phyloP scores from a whole-genome alignment of 2,329 filamentous ascomycete species.

The Calonectria ilicicola region DNA sequence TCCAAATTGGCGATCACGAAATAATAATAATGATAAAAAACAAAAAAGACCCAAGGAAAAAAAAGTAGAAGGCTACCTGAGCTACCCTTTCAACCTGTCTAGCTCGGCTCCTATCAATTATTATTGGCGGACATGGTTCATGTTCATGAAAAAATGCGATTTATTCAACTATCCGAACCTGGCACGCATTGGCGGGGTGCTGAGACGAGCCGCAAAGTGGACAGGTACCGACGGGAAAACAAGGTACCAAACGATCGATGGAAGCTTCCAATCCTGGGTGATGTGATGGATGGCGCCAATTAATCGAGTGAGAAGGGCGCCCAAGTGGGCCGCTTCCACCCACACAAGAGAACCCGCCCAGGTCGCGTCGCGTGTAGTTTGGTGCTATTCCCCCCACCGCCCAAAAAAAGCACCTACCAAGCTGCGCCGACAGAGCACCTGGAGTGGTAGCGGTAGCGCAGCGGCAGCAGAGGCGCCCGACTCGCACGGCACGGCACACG shows the following conservation, averaged over 20 bases:
- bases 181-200: slow-evolving; percentile 20
- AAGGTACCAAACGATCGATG: slow-evolving; percentile 1
- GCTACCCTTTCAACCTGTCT: too few relatives aligned
- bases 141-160: neutral
- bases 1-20: neutral
- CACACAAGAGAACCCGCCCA: neutral
- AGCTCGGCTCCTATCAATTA: too few relatives aligned
- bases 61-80: neutral
- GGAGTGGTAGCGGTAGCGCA: neutral
- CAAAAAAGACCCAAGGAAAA: too few relatives aligned
- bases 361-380: slow-evolving; percentile 42
- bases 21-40: neutral
- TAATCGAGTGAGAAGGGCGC: neutral
- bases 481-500: slow-evolving; percentile 19
- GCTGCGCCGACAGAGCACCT: neutral
- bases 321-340: slow-evolving; percentile 10
- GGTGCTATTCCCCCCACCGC: slow-evolving; percentile 29
- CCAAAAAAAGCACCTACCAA: slow-evolving; percentile 5
- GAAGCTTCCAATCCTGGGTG: neutral
- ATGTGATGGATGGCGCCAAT: slow-evolving; percentile 5
- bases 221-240: neutral
- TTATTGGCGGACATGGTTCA: too few relatives aligned
- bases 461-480: slow-evolving; percentile 4
- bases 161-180: slow-evolving; percentile 19
- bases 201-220: slow-evolving; percentile 5